These are phyloP conservation scores for Serendipita sp. DNA, from an alignment of 1,284 basidiomycete genomes.

Conservation along the genomic window DNA sequence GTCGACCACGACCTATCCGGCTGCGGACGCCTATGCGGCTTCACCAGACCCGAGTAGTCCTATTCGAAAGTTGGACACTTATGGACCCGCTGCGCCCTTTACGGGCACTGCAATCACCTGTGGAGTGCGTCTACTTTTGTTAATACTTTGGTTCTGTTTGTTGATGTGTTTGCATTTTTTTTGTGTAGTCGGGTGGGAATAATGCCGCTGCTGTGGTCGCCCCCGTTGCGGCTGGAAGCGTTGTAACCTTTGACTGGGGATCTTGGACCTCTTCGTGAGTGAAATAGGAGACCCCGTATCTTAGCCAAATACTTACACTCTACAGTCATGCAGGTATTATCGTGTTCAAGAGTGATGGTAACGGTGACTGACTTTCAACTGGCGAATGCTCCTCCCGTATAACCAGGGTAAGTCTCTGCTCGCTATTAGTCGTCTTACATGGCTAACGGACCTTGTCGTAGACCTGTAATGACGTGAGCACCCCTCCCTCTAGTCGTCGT, in stretches of 20 bases:
- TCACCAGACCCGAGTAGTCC: not conserved
- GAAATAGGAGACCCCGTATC: not conserved
- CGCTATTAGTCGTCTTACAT: too few relatives aligned
- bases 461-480: not conserved
- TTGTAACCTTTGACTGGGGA: slow-evolving; percentile 3
- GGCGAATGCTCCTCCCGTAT: not conserved
- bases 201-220: not conserved
- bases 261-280: not conserved
- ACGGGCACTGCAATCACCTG: not conserved
- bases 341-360: not conserved
- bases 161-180: not conserved
- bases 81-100: slow-evolving; percentile 2
- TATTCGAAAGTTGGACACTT: not conserved
- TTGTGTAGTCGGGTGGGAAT: slow-evolving; percentile 2
- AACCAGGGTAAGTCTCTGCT: too few relatives aligned
- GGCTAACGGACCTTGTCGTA: not conserved
- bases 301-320: not conserved
- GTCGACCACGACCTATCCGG: not conserved
- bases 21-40: not conserved
- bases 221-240: not conserved
- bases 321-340: not conserved
- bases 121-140: not conserved
- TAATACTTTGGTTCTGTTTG: too few relatives aligned
- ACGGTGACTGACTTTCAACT: not conserved
- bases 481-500: not conserved